phyloP scores from a whole-genome alignment of 2,329 filamentous ascomycete genomes.

The Truncatella angustata region DNA sequence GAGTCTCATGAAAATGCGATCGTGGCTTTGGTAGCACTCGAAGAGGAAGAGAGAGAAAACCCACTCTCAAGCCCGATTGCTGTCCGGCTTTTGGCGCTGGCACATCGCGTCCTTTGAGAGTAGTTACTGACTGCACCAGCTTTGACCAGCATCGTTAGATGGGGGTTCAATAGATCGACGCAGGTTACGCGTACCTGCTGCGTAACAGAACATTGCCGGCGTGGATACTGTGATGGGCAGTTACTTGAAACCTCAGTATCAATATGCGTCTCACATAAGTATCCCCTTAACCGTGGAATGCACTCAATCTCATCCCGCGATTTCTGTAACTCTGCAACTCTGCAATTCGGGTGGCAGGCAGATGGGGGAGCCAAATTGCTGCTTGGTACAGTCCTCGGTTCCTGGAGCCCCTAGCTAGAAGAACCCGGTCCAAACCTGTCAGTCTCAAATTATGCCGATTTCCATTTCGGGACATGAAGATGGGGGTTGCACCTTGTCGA shows the following conservation, averaged over 20 bases:
- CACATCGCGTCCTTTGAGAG: too few species aligned
- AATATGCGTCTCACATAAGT: conserved; percentile 10
- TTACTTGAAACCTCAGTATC: conserved; percentile 9
- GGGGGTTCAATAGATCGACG: too few species aligned
- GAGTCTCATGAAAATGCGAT: too few species aligned
- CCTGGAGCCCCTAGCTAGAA: conserved; percentile 11
- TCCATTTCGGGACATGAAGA: neutral
- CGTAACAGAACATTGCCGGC: conserved; percentile 1
- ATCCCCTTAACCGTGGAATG: neutral
- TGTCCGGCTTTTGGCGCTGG: too few species aligned
- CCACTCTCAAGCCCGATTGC: too few species aligned
- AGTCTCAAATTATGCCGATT: conserved; percentile 21
- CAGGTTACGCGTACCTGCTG: neutral
- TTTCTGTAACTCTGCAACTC: conserved; percentile 3
- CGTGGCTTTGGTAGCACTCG: too few species aligned
- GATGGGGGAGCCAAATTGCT: neutral
- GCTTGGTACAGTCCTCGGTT: conserved; percentile 7
- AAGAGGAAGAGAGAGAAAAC: too few species aligned
- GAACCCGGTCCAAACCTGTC: conserved; percentile 9
- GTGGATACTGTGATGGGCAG: conserved; percentile 4
- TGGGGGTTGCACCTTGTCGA: neutral
- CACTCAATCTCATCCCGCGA: conserved; percentile 7
- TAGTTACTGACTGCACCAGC: too few species aligned
- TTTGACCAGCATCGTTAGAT: too few species aligned
- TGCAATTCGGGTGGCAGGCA: neutral